Base-by-base conservation (phyloP, 345 rosid genomes). In the Pugionium dolabratum region DNA sequence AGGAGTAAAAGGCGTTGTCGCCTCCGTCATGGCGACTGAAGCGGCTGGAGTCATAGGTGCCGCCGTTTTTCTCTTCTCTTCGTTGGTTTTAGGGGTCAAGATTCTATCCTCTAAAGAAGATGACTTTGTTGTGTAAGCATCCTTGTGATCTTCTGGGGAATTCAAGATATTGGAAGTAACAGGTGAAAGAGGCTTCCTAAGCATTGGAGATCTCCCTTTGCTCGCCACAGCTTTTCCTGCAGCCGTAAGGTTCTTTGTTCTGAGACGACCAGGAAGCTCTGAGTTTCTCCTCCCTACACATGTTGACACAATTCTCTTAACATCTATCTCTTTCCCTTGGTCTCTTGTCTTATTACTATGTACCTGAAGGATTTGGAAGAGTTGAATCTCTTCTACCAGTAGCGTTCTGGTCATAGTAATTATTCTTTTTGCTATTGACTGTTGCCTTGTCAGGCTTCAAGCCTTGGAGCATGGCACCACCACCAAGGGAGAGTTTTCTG, bases 171-270 rank as follows among this genome's bases (percentile, higher is more conserved):
- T 88, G 53, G 79, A 73, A 53, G 87, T 62, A 51, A 88, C 72
- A 4, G 91, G 86, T 53, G 91, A 84, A 36, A 88, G 87, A 1
- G 91, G 86, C 53, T 82, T 81, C 44, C 91, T 76, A 10, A 54
- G 53, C 63, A 67, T 32, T 9, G 70, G 66, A 11, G 86, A 54
- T 54, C 59, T 78, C 7, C 55, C 64, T 75, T 51, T 64, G 5
- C 39, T 49, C n/a, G 37, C 45, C 42, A 36, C 57, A 7, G 69
- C 50, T 64, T 73, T 82, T 5, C 79, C 79, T 25, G 74, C 58
- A 50, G 34, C 71, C 1, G 63, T 49, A 10, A 73, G 11, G 5
- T 72, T 78, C 74, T 77, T 81, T 75, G 81, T 66, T 33, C 53
- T 62, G 9, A 73, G 6, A 68, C 54, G 86, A 62, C 85, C 80